A percentile compares a stretch with the other conserved stretches of the same genome.
phyloP scores from a whole-genome alignment of 2,329 filamentous ascomycete genomes.

The Fusarium beomiforme region DNA sequence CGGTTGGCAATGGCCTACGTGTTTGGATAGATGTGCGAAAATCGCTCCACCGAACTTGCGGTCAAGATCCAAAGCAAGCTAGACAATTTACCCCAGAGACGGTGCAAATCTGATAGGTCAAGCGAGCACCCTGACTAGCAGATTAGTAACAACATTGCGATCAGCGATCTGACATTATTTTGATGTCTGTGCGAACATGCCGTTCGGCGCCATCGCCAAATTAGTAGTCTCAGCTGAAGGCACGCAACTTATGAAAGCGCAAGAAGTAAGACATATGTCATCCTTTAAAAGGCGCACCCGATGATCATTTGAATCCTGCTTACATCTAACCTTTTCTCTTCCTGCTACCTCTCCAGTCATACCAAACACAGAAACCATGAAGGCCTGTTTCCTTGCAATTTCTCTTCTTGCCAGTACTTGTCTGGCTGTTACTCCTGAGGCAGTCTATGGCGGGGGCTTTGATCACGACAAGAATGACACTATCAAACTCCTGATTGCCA shows the following conservation, averaged over 20 bases:
- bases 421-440: conserved; percentile 24
- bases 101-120: too few species aligned
- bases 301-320: too few species aligned
- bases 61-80: not conserved
- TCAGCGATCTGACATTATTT: too few species aligned
- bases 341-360: too few species aligned
- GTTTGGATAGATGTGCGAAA: not conserved
- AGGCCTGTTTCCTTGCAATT: not conserved
- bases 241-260: too few species aligned
- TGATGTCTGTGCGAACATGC: too few species aligned
- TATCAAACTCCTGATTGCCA: conserved; percentile 46
- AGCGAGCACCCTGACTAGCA: too few species aligned
- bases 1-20: not conserved
- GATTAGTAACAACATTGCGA: too few species aligned
- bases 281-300: too few species aligned
- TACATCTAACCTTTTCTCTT: too few species aligned
- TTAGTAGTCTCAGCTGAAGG: not conserved
- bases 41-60: not conserved
- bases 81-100: not conserved
- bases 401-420: not conserved
- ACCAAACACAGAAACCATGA: not conserved
- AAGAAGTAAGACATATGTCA: not conserved
- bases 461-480: conserved; percentile 7
- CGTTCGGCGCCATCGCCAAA: too few species aligned
- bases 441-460: conserved; percentile 36